Percentiles rank a stretch among this genome's conserved stretches.
Evolutionary conservation across 495 filamentous ascomycete genomes (phyloP).

Genomic region (Neurospora tetrasperma): DNA sequence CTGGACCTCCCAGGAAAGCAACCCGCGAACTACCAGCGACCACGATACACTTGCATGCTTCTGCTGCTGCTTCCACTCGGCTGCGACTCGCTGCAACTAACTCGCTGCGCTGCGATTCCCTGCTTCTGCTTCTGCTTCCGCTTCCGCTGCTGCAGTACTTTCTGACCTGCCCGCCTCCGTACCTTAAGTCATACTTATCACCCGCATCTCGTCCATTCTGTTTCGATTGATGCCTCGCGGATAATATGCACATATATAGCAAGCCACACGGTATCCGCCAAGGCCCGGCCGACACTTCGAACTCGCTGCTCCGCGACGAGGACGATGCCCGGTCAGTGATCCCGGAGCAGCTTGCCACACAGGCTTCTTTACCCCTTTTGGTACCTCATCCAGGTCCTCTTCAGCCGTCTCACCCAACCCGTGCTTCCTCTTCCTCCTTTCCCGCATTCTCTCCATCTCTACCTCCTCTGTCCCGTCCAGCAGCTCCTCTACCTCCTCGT

Average conservation of each 20-base stretch:
- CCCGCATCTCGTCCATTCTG: background rate
- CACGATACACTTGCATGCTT: slow-evolving; percentile 24
- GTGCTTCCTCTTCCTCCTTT: slow-evolving; percentile 15
- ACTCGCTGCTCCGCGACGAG: slow-evolving; percentile 4
- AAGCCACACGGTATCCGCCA: slow-evolving; percentile 14
- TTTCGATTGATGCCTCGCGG: slow-evolving; percentile 8
- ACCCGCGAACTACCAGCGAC: slow-evolving; percentile 3
- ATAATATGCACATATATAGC: slow-evolving; percentile 21
- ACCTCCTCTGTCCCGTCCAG: slow-evolving; percentile 17
- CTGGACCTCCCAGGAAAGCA: background rate
- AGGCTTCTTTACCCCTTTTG: slow-evolving; percentile 3
- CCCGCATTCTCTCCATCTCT: slow-evolving; percentile 10
- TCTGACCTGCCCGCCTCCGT: background rate
- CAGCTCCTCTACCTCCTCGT: slow-evolving; percentile 10
- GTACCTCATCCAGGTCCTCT: background rate
- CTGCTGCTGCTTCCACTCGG: slow-evolving; percentile 9
- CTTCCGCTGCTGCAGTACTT: background rate
- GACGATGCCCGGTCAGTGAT: slow-evolving; percentile 8
- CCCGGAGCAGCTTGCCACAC: slow-evolving; percentile 5
- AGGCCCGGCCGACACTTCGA: background rate
- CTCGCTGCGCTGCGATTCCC: background rate
- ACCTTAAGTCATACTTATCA: slow-evolving; percentile 1
- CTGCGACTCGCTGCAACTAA: background rate
- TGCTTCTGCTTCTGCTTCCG: background rate
- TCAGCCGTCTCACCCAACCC: background rate